Conservation (phyloP, 805 yeast genomes). For the Barnettozyma vustinii region DNA sequence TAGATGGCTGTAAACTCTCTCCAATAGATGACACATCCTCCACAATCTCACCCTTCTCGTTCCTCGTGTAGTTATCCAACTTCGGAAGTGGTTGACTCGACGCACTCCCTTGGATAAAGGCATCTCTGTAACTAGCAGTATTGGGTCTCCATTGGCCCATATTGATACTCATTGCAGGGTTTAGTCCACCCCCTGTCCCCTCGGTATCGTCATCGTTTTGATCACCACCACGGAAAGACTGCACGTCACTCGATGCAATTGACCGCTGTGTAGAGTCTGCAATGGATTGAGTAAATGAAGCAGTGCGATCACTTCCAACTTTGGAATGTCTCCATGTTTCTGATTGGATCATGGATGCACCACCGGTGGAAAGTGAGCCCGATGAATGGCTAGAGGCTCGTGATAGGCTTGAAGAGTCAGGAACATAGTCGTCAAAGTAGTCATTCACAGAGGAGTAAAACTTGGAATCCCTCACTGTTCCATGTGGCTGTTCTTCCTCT, state of each 20-base stretch:
- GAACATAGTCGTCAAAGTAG: conserved; percentile 24
- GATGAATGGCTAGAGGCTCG: conserved; percentile 14
- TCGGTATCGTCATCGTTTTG: neutral
- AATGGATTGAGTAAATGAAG: conserved; percentile 19
- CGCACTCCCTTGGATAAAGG: conserved; percentile 35
- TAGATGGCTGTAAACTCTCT: neutral
- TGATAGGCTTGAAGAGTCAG: conserved; percentile 8
- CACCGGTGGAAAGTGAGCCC: conserved; percentile 29
- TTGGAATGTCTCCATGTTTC: conserved; percentile 22
- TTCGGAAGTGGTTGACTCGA: conserved; percentile 29
- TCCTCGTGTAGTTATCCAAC: conserved; percentile 28
- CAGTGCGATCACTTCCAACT: conserved; percentile 20
- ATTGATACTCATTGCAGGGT: conserved; percentile 31
- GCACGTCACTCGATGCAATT: conserved; percentile 1
- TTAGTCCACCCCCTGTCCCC: conserved; percentile 10
- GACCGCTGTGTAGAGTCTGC: conserved; percentile 1
- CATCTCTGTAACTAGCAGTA: conserved; percentile 43
- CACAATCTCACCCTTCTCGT: conserved; percentile 24
- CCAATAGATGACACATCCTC: conserved; percentile 18
- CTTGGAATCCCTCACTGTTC: conserved; percentile 15
- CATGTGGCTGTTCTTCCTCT: neutral
- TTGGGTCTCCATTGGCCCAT: conserved; percentile 59
- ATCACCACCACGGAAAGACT: conserved; percentile 3
- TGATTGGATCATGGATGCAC: conserved; percentile 23
- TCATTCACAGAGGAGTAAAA: conserved; percentile 22